Evolutionary conservation across 225 moss, liverwort and hornwort species (phyloP).

Genomic region (Pleurozium schreberi): DNA sequence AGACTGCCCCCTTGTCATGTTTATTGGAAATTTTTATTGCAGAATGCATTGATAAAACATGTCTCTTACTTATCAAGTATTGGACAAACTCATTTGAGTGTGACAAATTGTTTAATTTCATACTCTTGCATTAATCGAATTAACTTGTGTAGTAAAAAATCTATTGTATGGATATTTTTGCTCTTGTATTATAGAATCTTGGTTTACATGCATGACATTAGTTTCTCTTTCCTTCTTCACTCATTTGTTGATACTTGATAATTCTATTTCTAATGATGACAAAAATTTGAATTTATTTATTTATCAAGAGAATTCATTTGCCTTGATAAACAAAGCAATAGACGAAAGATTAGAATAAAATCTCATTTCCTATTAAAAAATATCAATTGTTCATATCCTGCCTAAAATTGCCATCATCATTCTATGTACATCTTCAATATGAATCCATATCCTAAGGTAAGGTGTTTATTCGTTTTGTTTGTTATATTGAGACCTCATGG

Average conservation of each 20-base stretch:
- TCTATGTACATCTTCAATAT: too few relatives aligned
- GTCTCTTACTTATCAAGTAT: too few relatives aligned
- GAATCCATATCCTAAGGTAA: too few relatives aligned
- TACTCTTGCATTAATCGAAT: neutral
- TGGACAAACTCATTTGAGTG: neutral
- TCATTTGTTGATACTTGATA: neutral
- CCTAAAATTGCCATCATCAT: rapidly evolving
- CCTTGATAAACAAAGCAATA: neutral
- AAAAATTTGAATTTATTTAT: neutral
- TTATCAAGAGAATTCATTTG: too few relatives aligned
- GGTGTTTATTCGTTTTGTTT: too few relatives aligned
- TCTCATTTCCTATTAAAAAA: neutral
- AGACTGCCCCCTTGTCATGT: too few relatives aligned
- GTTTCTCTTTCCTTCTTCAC: neutral
- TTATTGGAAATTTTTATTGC: too few relatives aligned
- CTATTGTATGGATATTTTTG: neutral
- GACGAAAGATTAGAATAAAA: neutral
- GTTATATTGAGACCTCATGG: too few relatives aligned
- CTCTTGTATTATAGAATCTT: neutral
- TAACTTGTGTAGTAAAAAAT: neutral
- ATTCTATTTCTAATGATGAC: neutral
- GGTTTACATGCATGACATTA: neutral
- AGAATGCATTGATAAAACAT: neutral
- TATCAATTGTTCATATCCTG: rapidly evolving
- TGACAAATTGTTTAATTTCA: neutral